Base-by-base conservation (phyloP, 176 grass and related monocot species). In the Paspalum vaginatum region DNA sequence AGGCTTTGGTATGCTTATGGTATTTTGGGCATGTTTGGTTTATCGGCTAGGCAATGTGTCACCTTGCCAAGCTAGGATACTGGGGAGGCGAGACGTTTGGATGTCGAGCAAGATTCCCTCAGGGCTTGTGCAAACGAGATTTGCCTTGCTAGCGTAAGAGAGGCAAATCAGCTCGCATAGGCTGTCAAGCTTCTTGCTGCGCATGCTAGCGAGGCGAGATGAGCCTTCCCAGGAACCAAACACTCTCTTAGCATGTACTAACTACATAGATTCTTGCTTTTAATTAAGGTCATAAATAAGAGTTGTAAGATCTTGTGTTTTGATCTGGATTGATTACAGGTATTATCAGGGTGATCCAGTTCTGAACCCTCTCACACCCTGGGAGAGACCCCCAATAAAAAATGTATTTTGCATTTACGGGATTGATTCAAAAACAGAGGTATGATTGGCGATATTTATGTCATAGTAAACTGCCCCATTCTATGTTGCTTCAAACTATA, bases 391-490 rank as follows among this genome's bases (percentile, higher is more conserved):
- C 18, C 95, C 95, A 72, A 77, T 98, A 71, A 98, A 91, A 81
- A 98, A 98, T 55, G 86, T 98, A 76, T 98, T 93, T 81, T 98
- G 95, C 82, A 95, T 98, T 72, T 98, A 98, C 20, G 95, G 95
- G 65, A 81, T 93, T 91, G 90, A 95, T 89, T 91, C 77, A 49
- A 98, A 91, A 75, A 95, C 95, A 50, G 92, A 98, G 95, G 95
- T 98, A 89, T 56, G 46, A 61, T 11, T 55, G 25, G 16, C 11
- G 18, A 68, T 53, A 70, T 18, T 71, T 66, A 11, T 80, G 75
- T 80, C 74, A 22, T 56, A 85, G 62, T 43, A 46, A 63, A 74
- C 41, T 21, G 2, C 59, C 9, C 41, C 49, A 72, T 24, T 68
- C 69, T 71, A 51, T 18, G 50, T 38, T 63, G 15, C 49, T 87